Conservation (phyloP, 805 yeast species). For the Jamesozyma piceae region DNA sequence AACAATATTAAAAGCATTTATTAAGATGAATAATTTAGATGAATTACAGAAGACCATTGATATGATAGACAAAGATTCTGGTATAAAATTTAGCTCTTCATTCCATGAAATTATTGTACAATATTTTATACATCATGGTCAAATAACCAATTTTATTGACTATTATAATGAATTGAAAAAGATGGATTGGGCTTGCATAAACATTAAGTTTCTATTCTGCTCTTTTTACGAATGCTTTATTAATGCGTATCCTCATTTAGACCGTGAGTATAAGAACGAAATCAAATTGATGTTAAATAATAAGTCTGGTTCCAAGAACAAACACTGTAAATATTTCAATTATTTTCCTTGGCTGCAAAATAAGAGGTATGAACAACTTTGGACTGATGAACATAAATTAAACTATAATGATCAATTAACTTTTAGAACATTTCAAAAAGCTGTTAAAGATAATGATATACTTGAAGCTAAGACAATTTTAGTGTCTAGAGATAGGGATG, state of each 20-base stretch:
- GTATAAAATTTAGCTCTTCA: slow-evolving; percentile 8
- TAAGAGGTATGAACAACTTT: neutral
- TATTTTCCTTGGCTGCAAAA: slow-evolving; percentile 2
- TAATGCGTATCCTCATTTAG: slow-evolving; percentile 14
- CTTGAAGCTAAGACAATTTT: slow-evolving; percentile 10
- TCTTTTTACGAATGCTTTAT: slow-evolving; percentile 4
- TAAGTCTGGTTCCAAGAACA: neutral
- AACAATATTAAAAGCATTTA: slow-evolving; percentile 11
- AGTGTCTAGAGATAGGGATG: slow-evolving; percentile 16
- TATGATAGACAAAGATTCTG: slow-evolving; percentile 10
- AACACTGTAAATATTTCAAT: neutral
- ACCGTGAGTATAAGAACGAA: slow-evolving; percentile 19
- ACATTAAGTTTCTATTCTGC: neutral
- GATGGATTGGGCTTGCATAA: neutral
- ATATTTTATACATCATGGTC: slow-evolving; percentile 19
- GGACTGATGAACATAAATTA: neutral
- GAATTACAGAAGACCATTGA: slow-evolving; percentile 8
- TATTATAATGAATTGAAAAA: slow-evolving; percentile 3
- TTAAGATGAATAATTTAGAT: slow-evolving; percentile 10
- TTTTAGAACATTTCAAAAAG: slow-evolving; percentile 5
- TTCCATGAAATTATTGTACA: slow-evolving; percentile 13
- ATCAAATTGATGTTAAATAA: slow-evolving; percentile 11
- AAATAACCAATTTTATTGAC: slow-evolving; percentile 1
- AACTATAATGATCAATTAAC: slow-evolving; percentile 7
- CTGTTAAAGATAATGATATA: slow-evolving; percentile 6